phyloP scores from a whole-genome alignment of 2,329 filamentous ascomycete species.

The Nigrograna mackinnonii region DNA sequence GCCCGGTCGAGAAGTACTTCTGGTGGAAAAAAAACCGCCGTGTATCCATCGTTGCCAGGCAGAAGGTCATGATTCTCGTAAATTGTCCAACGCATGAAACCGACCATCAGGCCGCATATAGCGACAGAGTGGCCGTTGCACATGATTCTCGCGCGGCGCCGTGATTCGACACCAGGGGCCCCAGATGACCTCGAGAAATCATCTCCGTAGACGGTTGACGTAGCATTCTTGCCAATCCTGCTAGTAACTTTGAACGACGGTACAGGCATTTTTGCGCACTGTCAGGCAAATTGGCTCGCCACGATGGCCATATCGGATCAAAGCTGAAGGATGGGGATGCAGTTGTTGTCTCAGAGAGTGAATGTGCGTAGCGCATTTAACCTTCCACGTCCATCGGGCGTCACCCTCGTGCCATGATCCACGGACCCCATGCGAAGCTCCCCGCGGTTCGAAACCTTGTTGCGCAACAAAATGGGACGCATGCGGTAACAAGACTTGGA shows the following conservation, averaged over 20 bases:
- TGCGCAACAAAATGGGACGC: too few relatives aligned
- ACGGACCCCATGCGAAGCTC: slow-evolving; percentile 15
- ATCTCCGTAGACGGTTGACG: slow-evolving; percentile 28
- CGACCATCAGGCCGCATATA: slow-evolving; percentile 36
- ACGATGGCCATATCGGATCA: neutral
- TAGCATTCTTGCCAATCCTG: slow-evolving; percentile 19
- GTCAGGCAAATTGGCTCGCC: too few relatives aligned
- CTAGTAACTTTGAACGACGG: slow-evolving; percentile 5
- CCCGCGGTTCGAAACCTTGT: slow-evolving; percentile 24
- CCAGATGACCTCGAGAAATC: slow-evolving; percentile 40
- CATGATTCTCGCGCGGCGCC: slow-evolving; percentile 37
- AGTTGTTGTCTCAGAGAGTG: slow-evolving; percentile 15
- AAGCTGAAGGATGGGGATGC: slow-evolving; percentile 22
- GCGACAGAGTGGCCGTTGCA: slow-evolving; percentile 29
- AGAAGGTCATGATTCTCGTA: slow-evolving; percentile 21
- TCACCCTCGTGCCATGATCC: slow-evolving; percentile 22
- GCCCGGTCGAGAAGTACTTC: slow-evolving; percentile 13
- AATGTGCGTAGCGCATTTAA: slow-evolving; percentile 10
- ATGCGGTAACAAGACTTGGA: neutral
- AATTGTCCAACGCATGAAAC: slow-evolving; percentile 46
- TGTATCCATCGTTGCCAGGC: slow-evolving; percentile 18
- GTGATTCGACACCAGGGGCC: slow-evolving; percentile 34
- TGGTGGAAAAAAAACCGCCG: slow-evolving; percentile 22
- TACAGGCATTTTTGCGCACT: neutral
- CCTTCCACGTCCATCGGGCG: slow-evolving; percentile 6